These are phyloP conservation scores for Saturnispora halmiae DNA, from an alignment of 805 yeast genomes.

Conservation along the genomic window DNA sequence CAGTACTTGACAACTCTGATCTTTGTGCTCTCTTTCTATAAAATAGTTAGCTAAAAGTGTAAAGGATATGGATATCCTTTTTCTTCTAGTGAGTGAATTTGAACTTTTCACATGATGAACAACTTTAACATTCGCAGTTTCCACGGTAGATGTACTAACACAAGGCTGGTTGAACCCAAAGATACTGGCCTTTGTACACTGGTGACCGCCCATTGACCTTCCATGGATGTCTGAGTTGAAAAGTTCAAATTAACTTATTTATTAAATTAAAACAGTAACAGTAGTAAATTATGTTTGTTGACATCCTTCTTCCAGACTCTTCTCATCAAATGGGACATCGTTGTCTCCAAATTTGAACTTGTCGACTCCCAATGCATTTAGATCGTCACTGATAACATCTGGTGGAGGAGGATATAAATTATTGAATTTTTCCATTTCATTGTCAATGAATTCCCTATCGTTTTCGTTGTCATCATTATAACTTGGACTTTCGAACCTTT, in stretches of 20 bases:
- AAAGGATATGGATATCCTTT: conserved; percentile 1
- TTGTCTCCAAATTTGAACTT: conserved; percentile 29
- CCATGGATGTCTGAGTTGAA: conserved; percentile 85
- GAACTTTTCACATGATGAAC: conserved; percentile 53
- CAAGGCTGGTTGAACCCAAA: conserved; percentile 52
- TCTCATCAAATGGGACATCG: conserved; percentile 46
- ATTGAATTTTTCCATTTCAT: conserved; percentile 58
- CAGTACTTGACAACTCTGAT: conserved; percentile 68
- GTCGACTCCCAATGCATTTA: conserved; percentile 35
- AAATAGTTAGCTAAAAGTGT: background rate
- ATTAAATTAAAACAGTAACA: background rate
- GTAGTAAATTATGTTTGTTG: conserved; percentile 28
- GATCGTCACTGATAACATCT: conserved; percentile 45
- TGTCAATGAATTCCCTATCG: conserved; percentile 43
- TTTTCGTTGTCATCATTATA: conserved; percentile 45
- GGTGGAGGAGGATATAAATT: conserved; percentile 73
- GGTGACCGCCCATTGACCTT: conserved; percentile 83
- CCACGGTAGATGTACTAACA: conserved; percentile 81
- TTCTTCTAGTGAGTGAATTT: background rate
- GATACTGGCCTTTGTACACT: conserved; percentile 47
- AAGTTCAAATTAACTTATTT: background rate
- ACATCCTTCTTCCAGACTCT: conserved; percentile 45
- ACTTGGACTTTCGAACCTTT: conserved; percentile 53
- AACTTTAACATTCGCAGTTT: conserved; percentile 87
- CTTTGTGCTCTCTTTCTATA: conserved; percentile 1